These are phyloP conservation scores for Dactylonectria estremocensis DNA, from an alignment of 2,329 filamentous ascomycete species.

Conservation along the genomic window DNA sequence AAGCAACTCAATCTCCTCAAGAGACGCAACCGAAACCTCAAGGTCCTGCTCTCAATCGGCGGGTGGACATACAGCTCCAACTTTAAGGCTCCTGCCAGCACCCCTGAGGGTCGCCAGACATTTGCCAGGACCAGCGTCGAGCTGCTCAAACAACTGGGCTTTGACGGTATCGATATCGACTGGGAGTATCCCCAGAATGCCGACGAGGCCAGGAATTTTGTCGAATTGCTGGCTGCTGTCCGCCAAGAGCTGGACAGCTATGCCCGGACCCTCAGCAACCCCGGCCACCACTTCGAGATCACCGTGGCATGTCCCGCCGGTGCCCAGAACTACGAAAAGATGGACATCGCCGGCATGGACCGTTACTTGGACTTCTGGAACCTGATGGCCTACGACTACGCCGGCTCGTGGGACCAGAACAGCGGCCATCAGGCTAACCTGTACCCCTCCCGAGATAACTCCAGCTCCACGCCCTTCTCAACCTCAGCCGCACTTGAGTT, in stretches of 20 bases:
- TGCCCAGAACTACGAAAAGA: constrained; percentile 72
- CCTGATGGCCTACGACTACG: constrained; percentile 91
- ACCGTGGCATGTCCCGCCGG: constrained; percentile 77
- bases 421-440: constrained; percentile 89
- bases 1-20: constrained; percentile 93
- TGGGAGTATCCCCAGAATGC: constrained; percentile 76
- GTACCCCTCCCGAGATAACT: constrained; percentile 70
- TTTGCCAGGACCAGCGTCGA: constrained; percentile 84
- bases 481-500: constrained; percentile 78
- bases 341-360: constrained; percentile 77
- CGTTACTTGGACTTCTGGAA: constrained; percentile 81
- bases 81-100: constrained; percentile 83
- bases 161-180: constrained; percentile 80
- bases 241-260: constrained; percentile 73
- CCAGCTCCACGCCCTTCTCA: constrained; percentile 82
- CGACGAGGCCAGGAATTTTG: constrained; percentile 70
- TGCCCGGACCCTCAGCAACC: constrained; percentile 57
- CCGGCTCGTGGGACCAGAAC: constrained; percentile 82
- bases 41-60: constrained; percentile 88
- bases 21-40: constrained; percentile 84
- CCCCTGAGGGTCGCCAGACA: constrained; percentile 74
- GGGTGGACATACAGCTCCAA: constrained; percentile 94
- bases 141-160: constrained; percentile 84
- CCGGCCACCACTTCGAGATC: constrained; percentile 72
- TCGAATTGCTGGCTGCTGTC: constrained; percentile 71